Evolutionary conservation across 805 yeast genomes (phyloP).

Genomic region (Teunomyces lycoperdinae): DNA sequence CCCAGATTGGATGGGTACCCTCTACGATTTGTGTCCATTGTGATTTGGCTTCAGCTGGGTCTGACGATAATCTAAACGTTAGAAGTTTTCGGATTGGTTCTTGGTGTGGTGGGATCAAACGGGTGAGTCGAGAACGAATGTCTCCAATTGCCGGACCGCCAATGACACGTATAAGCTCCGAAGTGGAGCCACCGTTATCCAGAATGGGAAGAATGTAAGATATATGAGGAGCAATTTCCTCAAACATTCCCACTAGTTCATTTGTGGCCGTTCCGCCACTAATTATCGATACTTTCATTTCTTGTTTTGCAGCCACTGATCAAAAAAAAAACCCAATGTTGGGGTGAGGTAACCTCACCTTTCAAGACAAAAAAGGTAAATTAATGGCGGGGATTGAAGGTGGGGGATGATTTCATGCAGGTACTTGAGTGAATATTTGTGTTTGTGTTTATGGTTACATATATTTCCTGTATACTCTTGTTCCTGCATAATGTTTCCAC

Average conservation of each 20-base stretch:
- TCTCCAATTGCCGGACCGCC: conserved; percentile 98
- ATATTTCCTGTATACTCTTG: no score
- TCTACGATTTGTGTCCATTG: conserved; percentile 82
- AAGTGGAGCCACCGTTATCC: conserved; percentile 94
- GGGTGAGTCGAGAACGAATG: conserved; percentile 73
- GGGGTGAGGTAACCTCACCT: background rate
- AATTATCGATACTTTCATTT: conserved; percentile 33
- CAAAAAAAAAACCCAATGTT: background rate
- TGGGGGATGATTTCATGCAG: no score
- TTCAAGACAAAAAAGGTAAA: no score
- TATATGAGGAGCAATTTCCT: conserved; percentile 41
- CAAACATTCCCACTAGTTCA: conserved; percentile 60
- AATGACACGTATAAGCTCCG: conserved; percentile 77
- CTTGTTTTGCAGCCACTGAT: background rate
- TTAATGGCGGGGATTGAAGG: no score
- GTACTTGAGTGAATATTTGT: no score
- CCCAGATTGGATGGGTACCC: conserved; percentile 74
- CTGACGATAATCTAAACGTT: conserved; percentile 49
- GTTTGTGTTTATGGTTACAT: no score
- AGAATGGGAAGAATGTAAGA: conserved; percentile 77
- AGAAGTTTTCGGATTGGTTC: conserved; percentile 31
- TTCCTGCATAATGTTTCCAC: conserved; percentile 2
- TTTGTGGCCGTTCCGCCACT: conserved; percentile 91
- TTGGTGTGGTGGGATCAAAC: conserved; percentile 60
- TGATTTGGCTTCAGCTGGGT: conserved; percentile 48